Evolutionary conservation across 2,329 filamentous ascomycete genomes (phyloP).

Genomic region (Chrysoporthe austroafricana): DNA sequence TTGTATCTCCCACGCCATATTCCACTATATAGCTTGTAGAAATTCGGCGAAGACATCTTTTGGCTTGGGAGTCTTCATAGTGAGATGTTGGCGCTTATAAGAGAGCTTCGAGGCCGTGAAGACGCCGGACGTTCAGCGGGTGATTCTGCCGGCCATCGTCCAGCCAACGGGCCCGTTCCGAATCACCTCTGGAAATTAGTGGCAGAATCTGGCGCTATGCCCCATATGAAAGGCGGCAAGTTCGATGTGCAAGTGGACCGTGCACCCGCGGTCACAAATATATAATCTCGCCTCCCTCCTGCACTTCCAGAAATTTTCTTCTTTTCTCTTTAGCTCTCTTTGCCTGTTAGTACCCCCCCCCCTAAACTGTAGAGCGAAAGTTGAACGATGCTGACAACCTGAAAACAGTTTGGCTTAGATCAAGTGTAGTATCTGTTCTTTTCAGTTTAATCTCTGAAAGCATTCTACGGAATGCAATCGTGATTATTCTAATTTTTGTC

Average conservation of each 20-base stretch:
- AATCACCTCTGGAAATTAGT: neutral
- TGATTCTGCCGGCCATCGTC: neutral
- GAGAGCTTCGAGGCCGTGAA: no score
- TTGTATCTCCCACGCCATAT: neutral
- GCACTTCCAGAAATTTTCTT: slow-evolving; percentile 42
- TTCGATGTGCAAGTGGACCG: neutral
- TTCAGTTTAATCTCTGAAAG: slow-evolving; percentile 84
- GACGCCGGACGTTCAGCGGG: neutral
- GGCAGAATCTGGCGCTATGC: neutral
- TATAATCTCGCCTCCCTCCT: neutral
- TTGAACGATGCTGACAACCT: neutral
- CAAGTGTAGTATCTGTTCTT: slow-evolving; percentile 83
- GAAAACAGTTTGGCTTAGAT: slow-evolving; percentile 54
- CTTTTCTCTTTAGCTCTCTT: slow-evolving; percentile 53
- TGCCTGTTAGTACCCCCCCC: slow-evolving; percentile 31
- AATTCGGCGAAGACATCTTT: neutral
- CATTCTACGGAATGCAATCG: slow-evolving; percentile 64
- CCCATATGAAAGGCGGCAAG: neutral
- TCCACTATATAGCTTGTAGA: neutral
- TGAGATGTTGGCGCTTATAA: no score
- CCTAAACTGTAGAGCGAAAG: neutral
- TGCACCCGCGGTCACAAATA: neutral
- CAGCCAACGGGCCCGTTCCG: neutral
- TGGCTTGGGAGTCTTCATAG: neutral
- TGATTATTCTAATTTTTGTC: slow-evolving; percentile 77